A percentile compares a stretch with the other conserved stretches of the same genome.
Evolutionary conservation across 1,284 basidiomycete genomes (phyloP).

Genomic region (Cutaneotrichosporon cyanovorans): DNA sequence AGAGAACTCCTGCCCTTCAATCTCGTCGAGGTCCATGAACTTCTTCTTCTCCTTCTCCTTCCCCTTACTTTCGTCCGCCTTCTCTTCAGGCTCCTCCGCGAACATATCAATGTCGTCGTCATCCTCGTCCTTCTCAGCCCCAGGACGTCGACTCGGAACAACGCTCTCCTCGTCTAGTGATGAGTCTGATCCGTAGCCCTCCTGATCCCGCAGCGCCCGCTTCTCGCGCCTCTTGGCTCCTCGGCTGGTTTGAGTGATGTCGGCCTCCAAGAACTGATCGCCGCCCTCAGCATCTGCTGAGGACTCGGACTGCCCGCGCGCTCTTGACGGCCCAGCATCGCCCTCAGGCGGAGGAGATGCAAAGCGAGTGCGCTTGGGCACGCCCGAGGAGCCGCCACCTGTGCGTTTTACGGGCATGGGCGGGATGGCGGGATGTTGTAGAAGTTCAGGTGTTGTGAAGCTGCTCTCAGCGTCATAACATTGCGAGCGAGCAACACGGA

Average conservation of each 20-base stretch:
- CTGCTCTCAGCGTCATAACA: too few species aligned
- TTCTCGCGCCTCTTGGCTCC: conserved; percentile 56
- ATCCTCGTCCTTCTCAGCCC: conserved; percentile 48
- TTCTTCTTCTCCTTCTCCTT: conserved; percentile 54
- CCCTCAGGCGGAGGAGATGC: conserved; percentile 52
- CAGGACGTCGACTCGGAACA: conserved; percentile 56
- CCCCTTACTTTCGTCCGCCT: conserved; percentile 16
- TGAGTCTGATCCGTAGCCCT: conserved; percentile 90
- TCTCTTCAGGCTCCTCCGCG: conserved; percentile 42
- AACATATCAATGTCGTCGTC: conserved; percentile 72
- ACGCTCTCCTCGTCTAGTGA: conserved; percentile 78
- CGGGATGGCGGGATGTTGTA: too few species aligned
- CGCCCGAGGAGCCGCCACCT: conserved; percentile 21
- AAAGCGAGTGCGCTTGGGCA: conserved; percentile 68
- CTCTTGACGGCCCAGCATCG: conserved; percentile 9
- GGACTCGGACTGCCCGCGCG: not conserved
- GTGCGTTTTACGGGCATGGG: conserved; percentile 35
- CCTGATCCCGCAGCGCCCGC: conserved; percentile 62
- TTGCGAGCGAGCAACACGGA: too few species aligned
- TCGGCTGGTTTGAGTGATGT: conserved; percentile 32
- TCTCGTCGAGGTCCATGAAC: conserved; percentile 80
- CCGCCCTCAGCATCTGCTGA: conserved; percentile 6
- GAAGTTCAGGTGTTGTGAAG: too few species aligned
- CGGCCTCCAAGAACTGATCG: conserved; percentile 35
- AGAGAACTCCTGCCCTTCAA: conserved; percentile 87